Percentiles rank a stretch among this genome's conserved stretches.
phyloP scores from a whole-genome alignment of 2,329 filamentous ascomycete species.

The Monilinia laxa region DNA sequence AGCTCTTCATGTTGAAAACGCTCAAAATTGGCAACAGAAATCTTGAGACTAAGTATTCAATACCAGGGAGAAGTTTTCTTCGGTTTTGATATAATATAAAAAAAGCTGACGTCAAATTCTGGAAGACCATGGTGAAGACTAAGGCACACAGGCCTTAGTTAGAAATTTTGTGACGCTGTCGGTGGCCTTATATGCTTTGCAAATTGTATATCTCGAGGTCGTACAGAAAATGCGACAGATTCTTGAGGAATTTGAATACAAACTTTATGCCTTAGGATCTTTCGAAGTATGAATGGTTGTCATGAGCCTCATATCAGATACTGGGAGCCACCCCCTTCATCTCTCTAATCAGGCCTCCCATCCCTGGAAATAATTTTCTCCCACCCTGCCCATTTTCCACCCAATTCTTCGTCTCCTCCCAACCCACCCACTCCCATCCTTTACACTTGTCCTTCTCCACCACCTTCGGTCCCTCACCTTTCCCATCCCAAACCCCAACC shows the following conservation, averaged over 20 bases:
- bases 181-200: too few relatives aligned
- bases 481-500: slow-evolving; percentile 47
- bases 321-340: not conserved
- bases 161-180: too few relatives aligned
- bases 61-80: not conserved
- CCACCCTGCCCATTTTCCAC: not conserved
- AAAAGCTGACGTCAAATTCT: too few relatives aligned
- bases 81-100: too few relatives aligned
- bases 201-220: too few relatives aligned
- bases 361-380: slow-evolving; percentile 10
- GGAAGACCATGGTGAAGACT: too few relatives aligned
- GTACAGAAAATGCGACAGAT: too few relatives aligned
- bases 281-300: too few relatives aligned
- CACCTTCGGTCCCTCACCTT: slow-evolving; percentile 53
- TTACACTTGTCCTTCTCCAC: slow-evolving; percentile 51
- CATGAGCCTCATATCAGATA: not conserved
- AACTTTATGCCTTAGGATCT: not conserved
- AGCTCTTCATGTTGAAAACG: not conserved
- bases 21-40: not conserved
- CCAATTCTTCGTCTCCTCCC: slow-evolving; percentile 9
- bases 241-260: not conserved
- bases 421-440: slow-evolving; percentile 48
- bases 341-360: slow-evolving; percentile 8
- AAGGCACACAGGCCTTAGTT: too few relatives aligned
- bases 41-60: not conserved